Evolutionary conservation across 1,284 basidiomycete genomes (phyloP), one percentile per base, ranked within the genome.

Genomic region (Athelia sp.): DNA sequence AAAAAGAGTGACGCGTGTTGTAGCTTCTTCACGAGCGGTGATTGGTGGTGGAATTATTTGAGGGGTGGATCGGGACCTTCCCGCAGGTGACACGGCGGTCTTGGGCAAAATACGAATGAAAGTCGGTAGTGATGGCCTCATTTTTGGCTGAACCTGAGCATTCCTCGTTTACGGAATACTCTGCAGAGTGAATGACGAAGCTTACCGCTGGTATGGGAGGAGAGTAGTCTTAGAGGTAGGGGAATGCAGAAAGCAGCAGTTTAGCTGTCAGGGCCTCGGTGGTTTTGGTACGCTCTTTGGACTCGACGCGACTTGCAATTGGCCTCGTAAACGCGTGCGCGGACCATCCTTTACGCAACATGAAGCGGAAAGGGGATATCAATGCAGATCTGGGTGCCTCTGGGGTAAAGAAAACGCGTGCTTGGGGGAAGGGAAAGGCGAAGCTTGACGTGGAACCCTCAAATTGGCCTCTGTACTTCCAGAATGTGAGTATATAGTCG

Each of bases 381-480:
- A 29, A 45, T n/a, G 53, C 14, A 38, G 40, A 31, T 26, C 36
- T 32, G 29, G 47, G 6, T 22, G 32, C 18, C 18, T 21, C 46
- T 22, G 23, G 9, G 15, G 19, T 15, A 11, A 71, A 69, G 56
- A 70, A 57, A 49, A 47, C 51, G 19, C 57, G 54, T 52, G 52
- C 49, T 53, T 22, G 49, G 29, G 23, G 22, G 66, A 58, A 40
- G 51, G 52, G 6, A 66, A 67, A 53, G 57, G 50, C 10, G 61
- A 61, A 47, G 58, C 45, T 4, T 56, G 58, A 35, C 51, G 58
- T 35, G 53, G 53, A 45, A 49, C 59, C 31, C 48, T 49, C n/a
- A 46, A 52, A 31, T 45, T 85, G 84, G 83, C 81, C 82, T 17
- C 71, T 75, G 34, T 74, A 86, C 59, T 84, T 85, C 58, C 68